Evolutionary conservation across 208 protist species (phyloP), one percentile per base, ranked within the genome.

Genomic region (Leishmania guyanensis): DNA sequence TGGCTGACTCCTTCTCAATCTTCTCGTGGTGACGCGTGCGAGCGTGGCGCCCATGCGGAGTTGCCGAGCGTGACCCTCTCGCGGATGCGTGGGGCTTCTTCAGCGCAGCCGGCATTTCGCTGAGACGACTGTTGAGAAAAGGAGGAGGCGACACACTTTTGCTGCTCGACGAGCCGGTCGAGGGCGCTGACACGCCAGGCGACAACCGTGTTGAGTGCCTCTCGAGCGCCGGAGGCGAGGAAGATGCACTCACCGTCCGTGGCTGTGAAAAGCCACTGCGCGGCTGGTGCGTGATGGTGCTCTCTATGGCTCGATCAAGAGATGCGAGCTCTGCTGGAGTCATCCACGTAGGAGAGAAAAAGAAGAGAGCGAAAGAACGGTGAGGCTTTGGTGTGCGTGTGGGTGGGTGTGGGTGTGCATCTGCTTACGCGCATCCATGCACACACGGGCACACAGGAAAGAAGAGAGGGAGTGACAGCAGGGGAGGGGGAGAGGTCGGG

Each of bases 271-370:
- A 26, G 20, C 20, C 53, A 6, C 60, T 10, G 8, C 26, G 69
- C 36, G 56, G 39, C 22, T 22, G 54, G 51, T 78, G 75, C 36
- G 75, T 78, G 75, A 78, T 68, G 60, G 75, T 78, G 8, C 58
- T 1, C 43, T 70, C 75, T 36, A 58, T 29, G 26, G 75, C 75
- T 53, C 58, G 75, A 20, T 69, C 58, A 48, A 78, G 75, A 29
- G 60, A n/a, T 14, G 43, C 75, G 6, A 36, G 39, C 60, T 70
- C 26, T 16, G 1, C 75, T 1, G 51, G 53, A 43, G 68, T 26
- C 80, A 83, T 83, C 39, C 48, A 70, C 22, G 20, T n/a, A 3
- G 29, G 5, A 65, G 22, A 65, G 46, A 16, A 39, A 14, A 48
- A 50, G 54, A 58, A 39, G 54, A 43, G 36, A 60, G 53, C 22